phyloP scores from a whole-genome alignment of 192 early-diverging fungal genomes.

The Dimargaris cristalligena region DNA sequence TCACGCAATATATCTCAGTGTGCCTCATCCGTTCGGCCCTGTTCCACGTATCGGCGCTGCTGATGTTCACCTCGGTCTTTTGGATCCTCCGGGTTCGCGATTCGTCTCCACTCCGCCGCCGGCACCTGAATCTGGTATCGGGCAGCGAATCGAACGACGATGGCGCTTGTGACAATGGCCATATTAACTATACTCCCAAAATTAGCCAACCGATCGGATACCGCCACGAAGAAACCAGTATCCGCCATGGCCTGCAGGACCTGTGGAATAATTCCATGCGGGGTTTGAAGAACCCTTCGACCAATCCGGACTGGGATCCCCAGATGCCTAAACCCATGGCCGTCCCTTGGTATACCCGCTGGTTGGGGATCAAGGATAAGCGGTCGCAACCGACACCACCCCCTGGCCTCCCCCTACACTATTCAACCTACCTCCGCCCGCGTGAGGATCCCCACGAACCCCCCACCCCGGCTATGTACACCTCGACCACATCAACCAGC shows the following conservation, averaged over 20 bases:
- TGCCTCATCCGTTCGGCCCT: neutral
- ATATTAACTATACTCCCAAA: neutral
- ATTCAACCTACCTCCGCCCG: neutral
- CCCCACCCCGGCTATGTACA: neutral
- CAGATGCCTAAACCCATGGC: neutral
- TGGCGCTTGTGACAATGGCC: neutral
- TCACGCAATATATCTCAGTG: constrained; percentile 10
- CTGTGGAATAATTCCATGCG: neutral
- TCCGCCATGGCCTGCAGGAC: neutral
- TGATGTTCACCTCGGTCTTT: constrained; percentile 2
- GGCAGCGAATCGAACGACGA: neutral
- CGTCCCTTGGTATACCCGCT: neutral
- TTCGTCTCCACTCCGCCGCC: constrained; percentile 1
- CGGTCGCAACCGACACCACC: neutral
- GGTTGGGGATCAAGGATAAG: neutral
- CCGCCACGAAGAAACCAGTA: neutral
- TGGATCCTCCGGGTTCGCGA: constrained; percentile 11
- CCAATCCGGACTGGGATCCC: neutral
- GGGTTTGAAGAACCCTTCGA: neutral
- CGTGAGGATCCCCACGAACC: neutral
- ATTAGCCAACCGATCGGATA: neutral
- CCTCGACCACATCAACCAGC: neutral
- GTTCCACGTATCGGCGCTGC: neutral
- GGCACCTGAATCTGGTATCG: constrained; percentile 3
- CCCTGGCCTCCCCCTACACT: neutral